Conservation (phyloP, 2,329 filamentous ascomycete genomes). For the Incumbomyces lentus region DNA sequence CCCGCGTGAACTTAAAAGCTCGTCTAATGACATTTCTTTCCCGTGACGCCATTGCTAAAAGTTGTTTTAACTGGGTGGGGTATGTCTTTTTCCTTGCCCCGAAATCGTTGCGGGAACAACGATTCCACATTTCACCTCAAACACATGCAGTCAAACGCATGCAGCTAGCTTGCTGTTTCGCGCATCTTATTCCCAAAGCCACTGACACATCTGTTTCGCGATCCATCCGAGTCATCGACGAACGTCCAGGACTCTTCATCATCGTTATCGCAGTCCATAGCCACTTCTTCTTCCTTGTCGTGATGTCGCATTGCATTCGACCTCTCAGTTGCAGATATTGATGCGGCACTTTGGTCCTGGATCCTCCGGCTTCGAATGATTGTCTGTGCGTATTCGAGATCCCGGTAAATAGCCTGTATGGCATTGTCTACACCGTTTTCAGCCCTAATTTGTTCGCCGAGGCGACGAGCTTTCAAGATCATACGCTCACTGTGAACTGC, state of each 20-base stretch:
- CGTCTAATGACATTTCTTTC: neutral
- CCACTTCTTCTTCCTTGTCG: neutral
- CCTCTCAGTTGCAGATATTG: slow-evolving; percentile 17
- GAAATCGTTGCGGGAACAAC: neutral
- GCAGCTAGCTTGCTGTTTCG: neutral
- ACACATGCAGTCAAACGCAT: slow-evolving; percentile 2
- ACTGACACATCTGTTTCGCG: neutral
- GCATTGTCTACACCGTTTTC: slow-evolving; percentile 85
- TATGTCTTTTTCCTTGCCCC: neutral
- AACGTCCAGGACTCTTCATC: slow-evolving; percentile 88
- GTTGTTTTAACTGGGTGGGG: no score
- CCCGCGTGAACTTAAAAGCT: no score
- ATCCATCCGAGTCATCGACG: slow-evolving; percentile 46
- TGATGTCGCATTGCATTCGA: slow-evolving; percentile 25
- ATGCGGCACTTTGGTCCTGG: slow-evolving; percentile 16
- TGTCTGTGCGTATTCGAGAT: slow-evolving; percentile 82
- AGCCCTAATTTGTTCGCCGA: slow-evolving; percentile 80
- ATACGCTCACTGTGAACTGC: slow-evolving; percentile 83
- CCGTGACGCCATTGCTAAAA: neutral
- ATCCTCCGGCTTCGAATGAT: slow-evolving; percentile 55
- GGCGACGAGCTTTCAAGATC: slow-evolving; percentile 69
- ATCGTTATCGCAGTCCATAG: slow-evolving; percentile 34
- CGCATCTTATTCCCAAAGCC: neutral
- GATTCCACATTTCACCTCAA: neutral
- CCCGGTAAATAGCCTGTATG: slow-evolving; percentile 86